phyloP scores from a whole-genome alignment of 495 filamentous ascomycete genomes.

The Neurospora sp. region DNA sequence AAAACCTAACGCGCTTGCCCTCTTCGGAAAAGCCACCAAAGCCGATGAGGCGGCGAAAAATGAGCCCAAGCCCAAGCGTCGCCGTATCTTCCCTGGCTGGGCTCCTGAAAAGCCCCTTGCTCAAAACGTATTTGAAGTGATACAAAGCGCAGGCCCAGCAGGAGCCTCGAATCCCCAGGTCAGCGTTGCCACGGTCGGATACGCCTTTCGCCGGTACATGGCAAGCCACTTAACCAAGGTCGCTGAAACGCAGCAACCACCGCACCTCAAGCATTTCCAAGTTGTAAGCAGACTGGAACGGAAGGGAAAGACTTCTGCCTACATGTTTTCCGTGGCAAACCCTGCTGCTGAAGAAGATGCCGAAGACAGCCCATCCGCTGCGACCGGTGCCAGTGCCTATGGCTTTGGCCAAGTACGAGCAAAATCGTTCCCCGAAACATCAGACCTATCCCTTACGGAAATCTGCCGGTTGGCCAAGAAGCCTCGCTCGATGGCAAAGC shows the following conservation, averaged over 20 bases:
- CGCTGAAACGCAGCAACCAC: conserved; percentile 32
- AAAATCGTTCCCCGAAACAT: conserved; percentile 8
- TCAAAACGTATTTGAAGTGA: conserved; percentile 33
- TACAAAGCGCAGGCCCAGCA: conserved; percentile 26
- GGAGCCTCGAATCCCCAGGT: conserved; percentile 36
- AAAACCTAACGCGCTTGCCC: conserved; percentile 20
- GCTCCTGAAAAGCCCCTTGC: conserved; percentile 33
- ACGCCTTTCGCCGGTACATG: conserved; percentile 33
- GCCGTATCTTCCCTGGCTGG: conserved; percentile 28
- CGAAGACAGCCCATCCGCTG: background rate
- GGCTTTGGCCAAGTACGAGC: conserved; percentile 19
- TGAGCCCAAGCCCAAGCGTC: conserved; percentile 11
- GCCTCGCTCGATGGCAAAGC: conserved; percentile 6
- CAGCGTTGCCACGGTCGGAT: conserved; percentile 31
- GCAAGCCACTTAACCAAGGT: conserved; percentile 29
- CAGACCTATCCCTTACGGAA: conserved; percentile 13
- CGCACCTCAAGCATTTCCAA: conserved; percentile 33
- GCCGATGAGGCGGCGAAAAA: conserved; percentile 2
- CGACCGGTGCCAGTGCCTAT: conserved; percentile 4
- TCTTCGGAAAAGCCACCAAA: conserved; percentile 12
- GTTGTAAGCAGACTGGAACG: conserved; percentile 31
- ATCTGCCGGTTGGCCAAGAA: conserved; percentile 13
- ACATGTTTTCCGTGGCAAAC: conserved; percentile 28
- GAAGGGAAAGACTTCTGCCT: conserved; percentile 33
- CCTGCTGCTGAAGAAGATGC: background rate